phyloP scores from a whole-genome alignment of 768 basidiomycete species.

The Leccinum broughii region DNA sequence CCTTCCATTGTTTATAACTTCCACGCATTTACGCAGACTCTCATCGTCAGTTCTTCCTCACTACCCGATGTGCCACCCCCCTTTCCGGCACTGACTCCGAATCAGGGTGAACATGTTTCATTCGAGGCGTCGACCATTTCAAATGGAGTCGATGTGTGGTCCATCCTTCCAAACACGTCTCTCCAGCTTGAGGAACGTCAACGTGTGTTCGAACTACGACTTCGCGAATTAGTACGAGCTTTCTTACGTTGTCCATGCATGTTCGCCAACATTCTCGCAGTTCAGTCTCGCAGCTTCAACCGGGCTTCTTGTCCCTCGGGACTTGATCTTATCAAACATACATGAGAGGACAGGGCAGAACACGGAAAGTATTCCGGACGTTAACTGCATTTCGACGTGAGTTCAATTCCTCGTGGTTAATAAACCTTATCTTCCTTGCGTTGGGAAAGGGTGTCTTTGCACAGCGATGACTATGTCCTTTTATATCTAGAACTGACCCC shows the following conservation, averaged over 20 bases:
- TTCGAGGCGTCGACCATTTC: not conserved
- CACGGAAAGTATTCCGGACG: not conserved
- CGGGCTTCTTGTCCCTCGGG: not conserved
- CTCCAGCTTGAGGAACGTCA: not conserved
- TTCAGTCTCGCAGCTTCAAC: not conserved
- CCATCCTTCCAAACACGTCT: not conserved
- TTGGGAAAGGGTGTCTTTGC: not conserved
- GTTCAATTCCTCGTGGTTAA: not conserved
- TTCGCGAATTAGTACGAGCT: slow-evolving; percentile 1
- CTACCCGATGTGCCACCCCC: too few species aligned
- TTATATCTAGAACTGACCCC: not conserved
- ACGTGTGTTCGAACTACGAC: not conserved
- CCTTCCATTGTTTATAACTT: not conserved
- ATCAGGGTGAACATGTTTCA: not conserved
- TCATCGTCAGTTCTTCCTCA: too few species aligned
- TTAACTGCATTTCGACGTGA: not conserved
- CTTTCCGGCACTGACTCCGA: not conserved
- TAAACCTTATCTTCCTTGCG: not conserved
- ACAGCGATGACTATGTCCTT: too few species aligned
- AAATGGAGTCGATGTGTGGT: not conserved
- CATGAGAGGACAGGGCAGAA: not conserved
- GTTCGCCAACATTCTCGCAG: not conserved
- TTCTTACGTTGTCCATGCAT: not conserved
- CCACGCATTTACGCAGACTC: too few species aligned
- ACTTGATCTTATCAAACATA: not conserved